Base-by-base conservation (phyloP, 225 moss, liverwort and hornwort genomes). In the Sphagnum tenellum region DNA sequence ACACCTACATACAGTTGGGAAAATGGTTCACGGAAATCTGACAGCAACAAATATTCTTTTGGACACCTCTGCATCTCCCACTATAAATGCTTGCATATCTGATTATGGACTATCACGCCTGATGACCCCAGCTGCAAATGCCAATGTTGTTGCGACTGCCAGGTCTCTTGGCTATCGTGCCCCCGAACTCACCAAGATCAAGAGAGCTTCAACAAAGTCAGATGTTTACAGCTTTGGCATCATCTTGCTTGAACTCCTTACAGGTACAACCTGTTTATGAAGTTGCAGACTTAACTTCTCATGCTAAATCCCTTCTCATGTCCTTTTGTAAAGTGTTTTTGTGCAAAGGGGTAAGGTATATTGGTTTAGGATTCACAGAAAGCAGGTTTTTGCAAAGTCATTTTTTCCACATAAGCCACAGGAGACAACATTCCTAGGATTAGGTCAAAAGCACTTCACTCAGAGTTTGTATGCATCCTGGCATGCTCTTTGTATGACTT, bases 101-200 rank as follows among this genome's bases (percentile, higher is more conserved):
- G 94, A 94, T 52, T 94, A 85, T 45, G 94, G 94, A 2, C 89
- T 94, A 5, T 81, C 90, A 51, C 85, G 83, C 46, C 89, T 94
- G 48, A 94, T 94, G 94, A 94, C 91, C n/a, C 89, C 94, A 3
- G 91, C 91, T 47, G 94, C 94, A 5, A 94, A 89, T 46, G 89
- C 90, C 4, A 91, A 94, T 9, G 94, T 94, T 2, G 77, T 94
- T 13, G 84, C 89, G 14, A 91, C 94, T 44, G 91, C 94, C 0
- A 81, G 79, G 47, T 74, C 85, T 12, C 82, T 91, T 4, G 94
- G 94, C 7, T 94, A 91, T 76, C 78, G 91, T 45, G 94, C 94
- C 10, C 94, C 94, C 8, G 94, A 94, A 78, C 77, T 94, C 2
- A 77, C 83, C 44, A 94, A 94, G 77, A 82, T 94, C 8, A 94